These are phyloP conservation scores for Azolla pinnata DNA, from an alignment of 75 land plant genomes.

Conservation along the genomic window DNA sequence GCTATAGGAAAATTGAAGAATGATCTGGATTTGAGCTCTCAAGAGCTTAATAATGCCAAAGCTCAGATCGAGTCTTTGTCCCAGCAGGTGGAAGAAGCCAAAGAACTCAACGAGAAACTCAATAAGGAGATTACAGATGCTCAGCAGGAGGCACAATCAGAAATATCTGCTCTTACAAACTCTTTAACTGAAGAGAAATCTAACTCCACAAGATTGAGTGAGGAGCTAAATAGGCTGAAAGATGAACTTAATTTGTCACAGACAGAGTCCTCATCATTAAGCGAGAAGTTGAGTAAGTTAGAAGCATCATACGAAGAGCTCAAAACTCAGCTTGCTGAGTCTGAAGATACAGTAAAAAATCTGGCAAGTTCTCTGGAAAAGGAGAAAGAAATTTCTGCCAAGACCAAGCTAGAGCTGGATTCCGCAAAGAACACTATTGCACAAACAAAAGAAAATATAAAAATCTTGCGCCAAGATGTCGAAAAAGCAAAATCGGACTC, in stretches of 20 bases:
- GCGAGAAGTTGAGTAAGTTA: constrained; percentile 26
- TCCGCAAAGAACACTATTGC: constrained; percentile 22
- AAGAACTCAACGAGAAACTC: constrained; percentile 23
- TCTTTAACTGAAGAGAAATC: constrained; percentile 31
- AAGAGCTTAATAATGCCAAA: constrained; percentile 26
- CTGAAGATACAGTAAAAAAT: constrained; percentile 26
- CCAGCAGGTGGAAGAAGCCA: constrained; percentile 28
- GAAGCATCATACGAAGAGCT: constrained; percentile 26
- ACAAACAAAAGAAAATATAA: constrained; percentile 45
- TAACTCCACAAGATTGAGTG: constrained; percentile 15
- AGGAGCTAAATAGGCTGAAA: constrained; percentile 27
- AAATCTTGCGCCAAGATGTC: constrained; percentile 40
- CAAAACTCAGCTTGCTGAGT: constrained; percentile 39
- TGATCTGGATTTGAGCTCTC: constrained; percentile 30
- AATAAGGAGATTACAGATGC: constrained; percentile 26
- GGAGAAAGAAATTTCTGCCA: constrained; percentile 36
- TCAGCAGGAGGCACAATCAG: constrained; percentile 24
- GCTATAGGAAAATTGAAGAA: constrained; percentile 24
- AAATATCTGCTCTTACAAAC: constrained; percentile 10
- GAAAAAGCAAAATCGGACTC: constrained; percentile 63
- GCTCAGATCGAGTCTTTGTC: constrained; percentile 29
- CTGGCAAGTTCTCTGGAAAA: constrained; percentile 36
- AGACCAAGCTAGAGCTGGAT: constrained; percentile 38
- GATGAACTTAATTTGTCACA: constrained; percentile 29
- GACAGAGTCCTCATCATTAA: constrained; percentile 26